Evolutionary conservation across 306 rosid species (phyloP).

Genomic region (Vigna trinervia): DNA sequence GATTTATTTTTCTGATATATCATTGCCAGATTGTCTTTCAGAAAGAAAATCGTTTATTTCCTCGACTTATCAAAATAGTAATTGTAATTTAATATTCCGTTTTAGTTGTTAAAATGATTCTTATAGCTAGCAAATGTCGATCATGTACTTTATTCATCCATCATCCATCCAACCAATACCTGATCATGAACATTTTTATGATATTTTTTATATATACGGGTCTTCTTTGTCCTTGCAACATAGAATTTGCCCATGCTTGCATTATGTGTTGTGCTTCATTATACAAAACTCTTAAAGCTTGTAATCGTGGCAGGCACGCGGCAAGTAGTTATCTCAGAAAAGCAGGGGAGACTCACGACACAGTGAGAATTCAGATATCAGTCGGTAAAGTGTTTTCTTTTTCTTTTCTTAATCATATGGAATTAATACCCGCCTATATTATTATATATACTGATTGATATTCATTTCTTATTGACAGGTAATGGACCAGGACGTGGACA

Average conservation of each 20-base stretch:
- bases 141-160: slow-evolving; percentile 6
- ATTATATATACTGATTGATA: slow-evolving; percentile 14
- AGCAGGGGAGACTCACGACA: slow-evolving; percentile 87
- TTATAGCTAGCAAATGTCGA: background rate
- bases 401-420: background rate
- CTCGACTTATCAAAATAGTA: slow-evolving; percentile 14
- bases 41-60: background rate
- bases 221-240: slow-evolving; percentile 23
- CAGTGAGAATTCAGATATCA: slow-evolving; percentile 72
- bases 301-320: slow-evolving; percentile 55
- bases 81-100: slow-evolving; percentile 11
- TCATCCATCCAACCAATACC: background rate
- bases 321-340: slow-evolving; percentile 81
- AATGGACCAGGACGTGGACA: slow-evolving; percentile 78
- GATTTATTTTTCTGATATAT: background rate
- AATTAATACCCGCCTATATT: background rate
- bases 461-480: slow-evolving; percentile 55
- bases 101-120: slow-evolving; percentile 1
- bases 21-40: slow-evolving; percentile 7
- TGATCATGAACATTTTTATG: slow-evolving; percentile 8
- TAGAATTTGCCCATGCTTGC: slow-evolving; percentile 12
- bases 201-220: background rate
- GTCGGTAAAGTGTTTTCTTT: slow-evolving; percentile 51
- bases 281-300: slow-evolving; percentile 15
- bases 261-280: slow-evolving; percentile 6